These are phyloP conservation scores for Chalciporus chontae DNA, from an alignment of 768 basidiomycete genomes.

Conservation along the genomic window DNA sequence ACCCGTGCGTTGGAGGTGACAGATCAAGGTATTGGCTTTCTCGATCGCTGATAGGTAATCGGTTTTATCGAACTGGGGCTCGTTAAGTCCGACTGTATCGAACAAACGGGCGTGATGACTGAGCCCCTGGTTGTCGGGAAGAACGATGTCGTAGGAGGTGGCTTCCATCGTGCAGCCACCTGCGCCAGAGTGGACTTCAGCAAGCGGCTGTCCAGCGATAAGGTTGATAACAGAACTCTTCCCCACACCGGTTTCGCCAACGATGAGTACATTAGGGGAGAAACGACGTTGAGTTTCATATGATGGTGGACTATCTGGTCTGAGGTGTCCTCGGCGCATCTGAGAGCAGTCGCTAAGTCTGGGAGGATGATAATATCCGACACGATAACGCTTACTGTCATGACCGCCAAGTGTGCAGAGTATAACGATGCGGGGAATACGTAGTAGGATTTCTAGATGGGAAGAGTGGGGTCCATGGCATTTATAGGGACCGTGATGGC, in stretches of 20 bases:
- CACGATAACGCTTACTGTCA: conserved; percentile 11
- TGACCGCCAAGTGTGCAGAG: neutral
- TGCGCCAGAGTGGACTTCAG: conserved; percentile 28
- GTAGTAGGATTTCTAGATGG: conserved; percentile 1
- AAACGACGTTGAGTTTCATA: conserved; percentile 15
- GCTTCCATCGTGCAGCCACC: conserved; percentile 36
- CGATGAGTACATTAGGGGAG: conserved; percentile 37
- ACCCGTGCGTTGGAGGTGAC: conserved; percentile 27
- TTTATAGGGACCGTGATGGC: conserved; percentile 16
- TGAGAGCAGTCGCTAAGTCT: conserved; percentile 7
- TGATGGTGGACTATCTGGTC: conserved; percentile 17
- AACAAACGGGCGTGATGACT: conserved; percentile 26
- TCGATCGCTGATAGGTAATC: conserved; percentile 29
- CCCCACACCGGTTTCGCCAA: conserved; percentile 31
- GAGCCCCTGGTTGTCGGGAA: conserved; percentile 15
- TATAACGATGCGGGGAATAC: neutral
- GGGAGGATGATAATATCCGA: neutral
- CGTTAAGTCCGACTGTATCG: conserved; percentile 35
- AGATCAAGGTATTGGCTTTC: conserved; percentile 35
- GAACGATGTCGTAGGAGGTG: conserved; percentile 23
- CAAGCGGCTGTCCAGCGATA: conserved; percentile 26
- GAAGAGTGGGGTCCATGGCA: neutral
- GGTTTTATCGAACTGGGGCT: conserved; percentile 15
- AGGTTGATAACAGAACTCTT: conserved; percentile 44
- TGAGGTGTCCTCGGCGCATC: conserved; percentile 9